Conservation (phyloP, 2,329 filamentous ascomycete species). For the Fusarium ramigenum region DNA sequence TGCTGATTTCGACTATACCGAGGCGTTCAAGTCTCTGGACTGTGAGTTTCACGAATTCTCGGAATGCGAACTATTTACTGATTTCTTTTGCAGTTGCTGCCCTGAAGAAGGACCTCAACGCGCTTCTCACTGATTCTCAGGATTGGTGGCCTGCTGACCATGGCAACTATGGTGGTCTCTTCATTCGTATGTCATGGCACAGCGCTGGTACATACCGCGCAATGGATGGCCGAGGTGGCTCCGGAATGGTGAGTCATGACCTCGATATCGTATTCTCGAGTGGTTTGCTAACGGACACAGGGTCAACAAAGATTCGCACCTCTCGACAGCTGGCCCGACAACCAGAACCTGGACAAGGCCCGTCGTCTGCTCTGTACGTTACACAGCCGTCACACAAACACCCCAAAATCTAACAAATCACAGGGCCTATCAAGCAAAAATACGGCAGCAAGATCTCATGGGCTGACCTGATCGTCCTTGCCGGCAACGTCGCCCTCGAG, state of each 20-base stretch:
- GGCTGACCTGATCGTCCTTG: constrained; percentile 76
- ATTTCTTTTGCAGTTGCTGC: constrained; percentile 49
- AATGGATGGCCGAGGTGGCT: constrained; percentile 78
- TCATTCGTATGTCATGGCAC: constrained; percentile 86
- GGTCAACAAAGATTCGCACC: constrained; percentile 84
- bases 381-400: fast-evolving
- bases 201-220: constrained; percentile 81
- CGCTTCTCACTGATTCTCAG: constrained; percentile 80
- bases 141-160: constrained; percentile 86
- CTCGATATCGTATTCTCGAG: no score
- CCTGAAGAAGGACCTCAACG: constrained; percentile 77
- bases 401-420: not conserved
- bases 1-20: constrained; percentile 75
- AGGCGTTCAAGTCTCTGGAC: constrained; percentile 74
- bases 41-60: constrained; percentile 51
- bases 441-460: constrained; percentile 85
- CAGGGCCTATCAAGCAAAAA: constrained; percentile 81
- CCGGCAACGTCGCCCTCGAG: constrained; percentile 81
- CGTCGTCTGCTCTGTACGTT: constrained; percentile 73
- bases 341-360: constrained; percentile 81
- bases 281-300: constrained; percentile 9
- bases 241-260: constrained; percentile 58
- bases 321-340: constrained; percentile 84
- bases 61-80: constrained; percentile 36
- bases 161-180: constrained; percentile 82